Percentiles rank a stretch among this genome's conserved stretches.
Conservation (phyloP, 2,329 filamentous ascomycete species). For the Hymenoscyphus scutula region DNA sequence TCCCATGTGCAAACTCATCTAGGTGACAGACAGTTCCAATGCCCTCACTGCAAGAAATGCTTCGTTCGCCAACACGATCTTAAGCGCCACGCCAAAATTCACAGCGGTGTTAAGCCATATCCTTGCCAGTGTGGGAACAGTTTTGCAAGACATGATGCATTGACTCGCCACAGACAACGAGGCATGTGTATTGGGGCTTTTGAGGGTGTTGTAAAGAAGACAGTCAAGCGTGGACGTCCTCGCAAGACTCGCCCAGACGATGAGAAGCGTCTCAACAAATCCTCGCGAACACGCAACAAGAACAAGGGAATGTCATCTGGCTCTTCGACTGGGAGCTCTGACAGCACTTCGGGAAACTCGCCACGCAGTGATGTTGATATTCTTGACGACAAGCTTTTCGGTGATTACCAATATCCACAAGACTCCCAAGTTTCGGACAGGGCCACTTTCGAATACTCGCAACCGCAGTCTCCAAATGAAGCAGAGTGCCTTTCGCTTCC, state of each 20-base stretch:
- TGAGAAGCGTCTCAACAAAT: conserved; percentile 53
- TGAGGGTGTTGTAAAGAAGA: conserved; percentile 70
- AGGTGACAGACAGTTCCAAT: conserved; percentile 92
- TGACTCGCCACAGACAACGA: conserved; percentile 89
- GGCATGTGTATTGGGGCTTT: conserved; percentile 97
- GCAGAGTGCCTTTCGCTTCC: conserved; percentile 34
- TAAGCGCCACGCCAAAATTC: conserved; percentile 96
- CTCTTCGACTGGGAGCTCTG: conserved; percentile 55
- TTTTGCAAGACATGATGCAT: conserved; percentile 91
- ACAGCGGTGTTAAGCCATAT: conserved; percentile 93
- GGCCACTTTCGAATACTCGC: conserved; percentile 37
- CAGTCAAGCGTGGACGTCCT: conserved; percentile 63
- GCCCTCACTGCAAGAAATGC: conserved; percentile 88
- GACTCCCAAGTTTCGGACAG: conserved; percentile 33
- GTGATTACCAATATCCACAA: conserved; percentile 39
- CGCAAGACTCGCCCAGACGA: conserved; percentile 58
- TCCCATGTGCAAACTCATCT: conserved; percentile 98
- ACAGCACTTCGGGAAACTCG: conserved; percentile 54
- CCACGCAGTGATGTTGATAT: conserved; percentile 48
- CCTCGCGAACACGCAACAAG: conserved; percentile 53
- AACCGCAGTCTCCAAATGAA: conserved; percentile 26
- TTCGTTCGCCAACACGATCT: conserved; percentile 97
- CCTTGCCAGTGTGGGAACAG: conserved; percentile 91
- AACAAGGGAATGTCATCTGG: conserved; percentile 43
- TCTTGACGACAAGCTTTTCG: conserved; percentile 39